Percentiles rank a stretch among this genome's conserved stretches.
These are phyloP conservation scores for Rhododendron vialii DNA, from an alignment of 148 eudicot genomes.

Conservation along the genomic window DNA sequence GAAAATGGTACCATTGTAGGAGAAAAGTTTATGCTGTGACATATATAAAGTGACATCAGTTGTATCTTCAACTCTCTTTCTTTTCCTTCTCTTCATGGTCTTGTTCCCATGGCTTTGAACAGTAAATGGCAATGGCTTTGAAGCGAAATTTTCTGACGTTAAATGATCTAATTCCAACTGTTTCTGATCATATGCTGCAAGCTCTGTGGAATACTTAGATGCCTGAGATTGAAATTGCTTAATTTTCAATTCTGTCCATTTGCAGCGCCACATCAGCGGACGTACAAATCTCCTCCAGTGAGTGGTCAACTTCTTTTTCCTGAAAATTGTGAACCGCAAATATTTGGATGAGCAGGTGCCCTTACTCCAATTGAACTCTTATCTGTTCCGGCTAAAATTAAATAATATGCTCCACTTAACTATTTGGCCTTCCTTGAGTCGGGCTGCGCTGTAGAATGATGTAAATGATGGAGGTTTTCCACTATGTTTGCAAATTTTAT, in stretches of 20 bases:
- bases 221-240: conserved; percentile 76
- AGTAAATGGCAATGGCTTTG: conserved; percentile 49
- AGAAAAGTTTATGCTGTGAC: conserved; percentile 78
- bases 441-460: neutral
- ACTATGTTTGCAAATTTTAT: neutral
- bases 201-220: conserved; percentile 45
- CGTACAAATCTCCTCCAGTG: conserved; percentile 90
- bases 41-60: conserved; percentile 54
- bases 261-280: conserved; percentile 98
- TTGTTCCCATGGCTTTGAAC: conserved; percentile 35
- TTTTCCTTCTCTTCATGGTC: conserved; percentile 71
- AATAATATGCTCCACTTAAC: neutral
- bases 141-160: conserved; percentile 43
- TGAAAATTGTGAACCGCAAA: conserved; percentile 20
- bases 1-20: conserved; percentile 51
- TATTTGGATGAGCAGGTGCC: neutral
- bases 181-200: conserved; percentile 49
- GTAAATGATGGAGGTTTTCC: neutral
- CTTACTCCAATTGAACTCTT: neutral
- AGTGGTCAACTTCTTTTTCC: conserved; percentile 69
- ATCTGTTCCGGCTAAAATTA: neutral
- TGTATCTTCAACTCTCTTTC: conserved; percentile 65
- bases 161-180: conserved; percentile 36
- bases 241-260: conserved; percentile 87
- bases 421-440: neutral